Evolutionary conservation across 2,329 filamentous ascomycete species (phyloP).

Genomic region (Calonectria henricotiae): DNA sequence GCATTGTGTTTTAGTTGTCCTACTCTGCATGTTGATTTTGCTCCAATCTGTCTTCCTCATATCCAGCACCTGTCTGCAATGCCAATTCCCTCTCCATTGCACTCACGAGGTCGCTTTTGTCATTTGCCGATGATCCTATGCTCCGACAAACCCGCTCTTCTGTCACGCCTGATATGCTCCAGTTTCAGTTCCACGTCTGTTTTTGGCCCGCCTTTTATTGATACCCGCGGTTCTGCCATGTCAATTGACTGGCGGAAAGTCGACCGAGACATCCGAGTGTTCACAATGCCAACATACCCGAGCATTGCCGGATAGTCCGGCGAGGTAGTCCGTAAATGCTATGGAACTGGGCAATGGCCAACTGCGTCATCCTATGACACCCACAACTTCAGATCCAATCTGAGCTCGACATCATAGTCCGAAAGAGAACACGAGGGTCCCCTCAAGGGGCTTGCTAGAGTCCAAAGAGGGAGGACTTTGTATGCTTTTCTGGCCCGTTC

Average conservation of each 20-base stretch:
- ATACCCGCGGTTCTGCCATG: background rate
- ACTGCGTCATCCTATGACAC: background rate
- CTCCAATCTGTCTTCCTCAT: background rate
- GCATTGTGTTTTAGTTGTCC: background rate
- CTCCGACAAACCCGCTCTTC: conserved; percentile 4
- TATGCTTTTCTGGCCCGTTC: conserved; percentile 28
- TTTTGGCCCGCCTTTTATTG: background rate
- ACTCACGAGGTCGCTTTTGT: background rate
- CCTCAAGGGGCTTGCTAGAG: conserved; percentile 23
- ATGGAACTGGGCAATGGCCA: background rate
- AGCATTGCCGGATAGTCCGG: conserved; percentile 10
- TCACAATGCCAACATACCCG: background rate
- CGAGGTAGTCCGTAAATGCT: background rate
- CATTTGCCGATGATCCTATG: background rate
- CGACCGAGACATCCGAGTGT: conserved; percentile 19
- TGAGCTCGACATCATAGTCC: background rate
- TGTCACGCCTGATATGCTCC: background rate
- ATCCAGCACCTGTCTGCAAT: background rate
- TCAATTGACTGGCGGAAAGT: background rate
- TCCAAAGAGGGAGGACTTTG: conserved; percentile 37
- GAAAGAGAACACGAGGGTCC: conserved; percentile 5
- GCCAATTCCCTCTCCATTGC: background rate
- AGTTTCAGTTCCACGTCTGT: background rate
- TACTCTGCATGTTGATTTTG: background rate
- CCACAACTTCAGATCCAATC: background rate